phyloP scores from a whole-genome alignment of 495 filamentous ascomycete species.

The Sordaria brevicollis region DNA sequence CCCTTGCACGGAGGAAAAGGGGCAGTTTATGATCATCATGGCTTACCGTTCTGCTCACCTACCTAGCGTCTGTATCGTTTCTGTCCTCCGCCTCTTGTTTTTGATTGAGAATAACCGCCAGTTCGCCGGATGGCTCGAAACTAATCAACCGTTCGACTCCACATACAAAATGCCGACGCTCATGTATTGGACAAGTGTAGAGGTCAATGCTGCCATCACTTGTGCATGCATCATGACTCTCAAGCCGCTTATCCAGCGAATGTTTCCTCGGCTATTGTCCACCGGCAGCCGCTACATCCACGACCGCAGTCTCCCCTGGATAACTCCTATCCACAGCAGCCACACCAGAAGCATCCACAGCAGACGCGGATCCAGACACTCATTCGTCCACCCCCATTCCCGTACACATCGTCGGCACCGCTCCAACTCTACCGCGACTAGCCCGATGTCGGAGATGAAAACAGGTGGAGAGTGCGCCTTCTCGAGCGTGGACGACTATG shows the following conservation, averaged over 20 bases:
- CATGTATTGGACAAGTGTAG: slow-evolving; percentile 18
- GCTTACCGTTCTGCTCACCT: not conserved
- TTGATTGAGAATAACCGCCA: slow-evolving; percentile 8
- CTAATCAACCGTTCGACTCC: slow-evolving; percentile 3
- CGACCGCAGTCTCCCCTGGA: slow-evolving; percentile 15
- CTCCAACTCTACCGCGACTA: not conserved
- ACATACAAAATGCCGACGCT: slow-evolving; percentile 17
- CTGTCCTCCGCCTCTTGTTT: slow-evolving; percentile 13
- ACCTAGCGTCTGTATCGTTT: slow-evolving; percentile 19
- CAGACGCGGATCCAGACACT: slow-evolving; percentile 1
- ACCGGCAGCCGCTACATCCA: not conserved
- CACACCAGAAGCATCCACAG: not conserved
- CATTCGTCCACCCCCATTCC: not conserved
- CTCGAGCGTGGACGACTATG: not conserved
- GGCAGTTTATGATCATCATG: not conserved
- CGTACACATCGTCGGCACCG: not conserved
- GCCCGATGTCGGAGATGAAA: not conserved
- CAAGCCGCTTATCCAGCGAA: slow-evolving; percentile 18
- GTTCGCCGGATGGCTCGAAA: not conserved
- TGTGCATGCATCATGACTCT: slow-evolving; percentile 24
- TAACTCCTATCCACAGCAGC: slow-evolving; percentile 8
- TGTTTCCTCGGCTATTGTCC: slow-evolving; percentile 14
- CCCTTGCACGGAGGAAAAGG: not conserved
- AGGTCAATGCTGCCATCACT: slow-evolving; percentile 18
- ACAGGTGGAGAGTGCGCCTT: not conserved